These are phyloP conservation scores for Stagonosporopsis cucurbitacearum DNA, from an alignment of 2,329 filamentous ascomycete species.

Conservation along the genomic window DNA sequence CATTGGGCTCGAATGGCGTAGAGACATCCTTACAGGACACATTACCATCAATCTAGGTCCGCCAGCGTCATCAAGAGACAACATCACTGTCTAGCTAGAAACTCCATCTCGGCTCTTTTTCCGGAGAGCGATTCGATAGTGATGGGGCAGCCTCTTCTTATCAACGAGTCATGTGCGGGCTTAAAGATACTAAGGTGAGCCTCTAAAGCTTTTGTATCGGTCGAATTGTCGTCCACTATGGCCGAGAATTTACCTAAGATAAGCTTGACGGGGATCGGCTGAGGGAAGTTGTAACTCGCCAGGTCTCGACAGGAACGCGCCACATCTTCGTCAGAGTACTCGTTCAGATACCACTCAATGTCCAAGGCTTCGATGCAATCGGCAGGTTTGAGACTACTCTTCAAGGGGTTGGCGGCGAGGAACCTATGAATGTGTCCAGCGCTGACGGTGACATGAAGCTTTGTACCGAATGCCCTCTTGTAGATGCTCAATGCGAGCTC, in stretches of 20 bases:
- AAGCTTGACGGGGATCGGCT: slow-evolving; percentile 4
- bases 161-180: slow-evolving; percentile 5
- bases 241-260: slow-evolving; percentile 5
- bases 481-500: slow-evolving; percentile 13
- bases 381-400: slow-evolving; percentile 4
- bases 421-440: slow-evolving; percentile 12
- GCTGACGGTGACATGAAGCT: slow-evolving; percentile 12
- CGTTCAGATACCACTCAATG: slow-evolving; percentile 14
- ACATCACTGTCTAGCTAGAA: not conserved
- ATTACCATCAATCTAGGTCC: not conserved
- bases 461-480: slow-evolving; percentile 10
- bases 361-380: slow-evolving; percentile 5
- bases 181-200: slow-evolving; percentile 2
- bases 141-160: not conserved
- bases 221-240: not conserved
- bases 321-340: slow-evolving; percentile 11
- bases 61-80: not conserved
- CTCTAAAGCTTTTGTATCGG: not conserved
- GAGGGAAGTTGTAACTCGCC: not conserved
- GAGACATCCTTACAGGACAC: not conserved
- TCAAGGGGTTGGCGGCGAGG: slow-evolving; percentile 10
- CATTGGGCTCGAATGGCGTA: not conserved
- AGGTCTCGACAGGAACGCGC: slow-evolving; percentile 1
- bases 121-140: slow-evolving; percentile 2
- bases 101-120: not conserved